A percentile compares a stretch with the other conserved stretches of the same genome.
These are phyloP conservation scores for Apium graveolens DNA, from an alignment of 129 eudicot genomes.

Conservation along the genomic window DNA sequence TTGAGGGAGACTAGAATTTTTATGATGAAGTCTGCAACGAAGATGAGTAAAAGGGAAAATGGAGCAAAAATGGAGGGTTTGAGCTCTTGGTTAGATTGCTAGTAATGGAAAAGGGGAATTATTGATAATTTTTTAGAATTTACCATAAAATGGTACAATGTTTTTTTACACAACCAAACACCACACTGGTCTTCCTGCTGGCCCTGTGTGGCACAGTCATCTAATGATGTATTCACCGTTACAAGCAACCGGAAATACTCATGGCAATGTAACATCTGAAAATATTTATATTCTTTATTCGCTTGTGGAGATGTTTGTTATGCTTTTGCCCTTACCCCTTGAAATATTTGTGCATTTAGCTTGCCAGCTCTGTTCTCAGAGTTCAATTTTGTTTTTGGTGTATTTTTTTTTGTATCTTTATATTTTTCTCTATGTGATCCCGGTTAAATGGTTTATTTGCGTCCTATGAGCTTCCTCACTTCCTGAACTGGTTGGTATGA, in stretches of 20 bases:
- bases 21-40: not conserved
- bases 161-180: not conserved
- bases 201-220: not conserved
- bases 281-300: not conserved
- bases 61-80: not conserved
- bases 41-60: not conserved
- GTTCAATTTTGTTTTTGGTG: not conserved
- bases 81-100: not conserved
- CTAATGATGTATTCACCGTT: not conserved
- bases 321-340: not conserved
- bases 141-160: not conserved
- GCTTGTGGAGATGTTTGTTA: not conserved
- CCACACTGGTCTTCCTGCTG: not conserved
- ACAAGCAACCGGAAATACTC: not conserved
- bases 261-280: too few species aligned
- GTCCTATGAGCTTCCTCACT: not conserved
- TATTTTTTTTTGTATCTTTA: not conserved
- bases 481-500: not conserved
- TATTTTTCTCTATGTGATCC: not conserved
- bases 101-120: not conserved
- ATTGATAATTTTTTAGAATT: too few species aligned
- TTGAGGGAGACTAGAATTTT: too few species aligned
- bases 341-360: not conserved
- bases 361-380: not conserved
- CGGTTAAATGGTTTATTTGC: not conserved